These are phyloP conservation scores for Rosa hybrid DNA, from an alignment of 331 rosid species.

Conservation along the genomic window DNA sequence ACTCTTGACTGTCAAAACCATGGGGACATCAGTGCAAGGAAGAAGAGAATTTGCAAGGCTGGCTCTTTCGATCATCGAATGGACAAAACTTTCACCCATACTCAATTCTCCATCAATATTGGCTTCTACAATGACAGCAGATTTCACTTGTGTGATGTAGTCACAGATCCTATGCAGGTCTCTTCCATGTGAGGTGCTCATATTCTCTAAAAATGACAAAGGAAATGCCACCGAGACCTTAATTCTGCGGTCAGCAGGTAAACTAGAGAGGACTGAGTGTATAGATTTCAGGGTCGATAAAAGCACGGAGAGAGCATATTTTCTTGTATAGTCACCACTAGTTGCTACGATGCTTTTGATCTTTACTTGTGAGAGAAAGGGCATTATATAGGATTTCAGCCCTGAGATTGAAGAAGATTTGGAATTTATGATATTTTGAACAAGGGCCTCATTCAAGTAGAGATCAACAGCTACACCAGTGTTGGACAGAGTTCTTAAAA, in stretches of 20 bases:
- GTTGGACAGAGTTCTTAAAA: conserved; percentile 35
- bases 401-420: conserved; percentile 36
- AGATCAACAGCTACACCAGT: conserved; percentile 51
- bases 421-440: conserved; percentile 34
- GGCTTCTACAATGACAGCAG: conserved; percentile 54
- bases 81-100: conserved; percentile 43
- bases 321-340: conserved; percentile 35
- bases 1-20: conserved; percentile 48
- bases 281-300: conserved; percentile 40
- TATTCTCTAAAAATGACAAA: conserved; percentile 42
- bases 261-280: conserved; percentile 40
- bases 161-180: conserved; percentile 37
- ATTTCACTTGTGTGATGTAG: conserved; percentile 42
- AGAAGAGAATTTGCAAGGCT: conserved; percentile 42
- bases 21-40: conserved; percentile 51
- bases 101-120: conserved; percentile 39
- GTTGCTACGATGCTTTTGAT: conserved; percentile 45
- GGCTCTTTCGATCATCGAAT: conserved; percentile 37
- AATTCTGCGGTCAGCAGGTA: conserved; percentile 33
- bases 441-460: conserved; percentile 47
- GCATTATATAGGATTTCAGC: conserved; percentile 40
- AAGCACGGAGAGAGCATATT: conserved; percentile 37
- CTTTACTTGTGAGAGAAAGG: conserved; percentile 38
- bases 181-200: conserved; percentile 33
- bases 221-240: conserved; percentile 63